Evolutionary conservation across 768 basidiomycete genomes (phyloP).

Genomic region (Gloeopeniophorella convolvens): DNA sequence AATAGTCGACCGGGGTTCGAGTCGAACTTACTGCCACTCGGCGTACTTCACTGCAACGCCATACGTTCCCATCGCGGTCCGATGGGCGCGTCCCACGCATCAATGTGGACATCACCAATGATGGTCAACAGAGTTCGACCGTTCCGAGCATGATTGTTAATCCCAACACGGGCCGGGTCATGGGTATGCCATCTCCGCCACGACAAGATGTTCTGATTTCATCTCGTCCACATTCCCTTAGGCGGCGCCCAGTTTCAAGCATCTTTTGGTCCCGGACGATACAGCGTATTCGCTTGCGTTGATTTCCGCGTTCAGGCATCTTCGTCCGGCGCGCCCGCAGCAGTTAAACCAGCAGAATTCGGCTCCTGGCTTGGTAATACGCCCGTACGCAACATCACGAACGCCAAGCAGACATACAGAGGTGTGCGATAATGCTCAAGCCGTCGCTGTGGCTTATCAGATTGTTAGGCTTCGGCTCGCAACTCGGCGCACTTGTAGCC

Average conservation of each 20-base stretch:
- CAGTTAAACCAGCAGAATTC: too few relatives aligned
- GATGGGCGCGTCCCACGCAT: constrained; percentile 37
- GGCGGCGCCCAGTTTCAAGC: constrained; percentile 41
- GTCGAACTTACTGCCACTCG: constrained; percentile 57
- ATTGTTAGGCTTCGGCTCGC: constrained; percentile 37
- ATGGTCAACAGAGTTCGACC: constrained; percentile 48
- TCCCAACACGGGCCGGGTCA: constrained; percentile 37
- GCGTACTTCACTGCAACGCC: constrained; percentile 51
- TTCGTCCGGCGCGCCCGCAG: too few relatives aligned
- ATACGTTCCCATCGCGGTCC: constrained; percentile 27
- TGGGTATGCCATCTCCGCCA: not conserved
- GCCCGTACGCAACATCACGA: constrained; percentile 40
- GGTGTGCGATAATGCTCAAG: too few relatives aligned
- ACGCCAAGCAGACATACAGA: too few relatives aligned
- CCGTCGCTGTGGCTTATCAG: too few relatives aligned
- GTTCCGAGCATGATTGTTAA: constrained; percentile 45
- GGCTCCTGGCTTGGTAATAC: constrained; percentile 48
- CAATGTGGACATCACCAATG: constrained; percentile 55
- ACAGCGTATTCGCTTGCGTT: constrained; percentile 52
- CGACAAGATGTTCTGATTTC: too few relatives aligned
- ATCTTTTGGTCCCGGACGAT: constrained; percentile 55
- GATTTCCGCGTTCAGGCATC: constrained; percentile 44
- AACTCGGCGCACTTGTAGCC: constrained; percentile 33
- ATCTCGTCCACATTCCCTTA: too few relatives aligned
- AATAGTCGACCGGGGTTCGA: constrained; percentile 49